A percentile compares a stretch with the other conserved stretches of the same genome.
These are phyloP conservation scores for Aspergillus hortae DNA, from an alignment of 2,329 filamentous ascomycete species.

Conservation along the genomic window DNA sequence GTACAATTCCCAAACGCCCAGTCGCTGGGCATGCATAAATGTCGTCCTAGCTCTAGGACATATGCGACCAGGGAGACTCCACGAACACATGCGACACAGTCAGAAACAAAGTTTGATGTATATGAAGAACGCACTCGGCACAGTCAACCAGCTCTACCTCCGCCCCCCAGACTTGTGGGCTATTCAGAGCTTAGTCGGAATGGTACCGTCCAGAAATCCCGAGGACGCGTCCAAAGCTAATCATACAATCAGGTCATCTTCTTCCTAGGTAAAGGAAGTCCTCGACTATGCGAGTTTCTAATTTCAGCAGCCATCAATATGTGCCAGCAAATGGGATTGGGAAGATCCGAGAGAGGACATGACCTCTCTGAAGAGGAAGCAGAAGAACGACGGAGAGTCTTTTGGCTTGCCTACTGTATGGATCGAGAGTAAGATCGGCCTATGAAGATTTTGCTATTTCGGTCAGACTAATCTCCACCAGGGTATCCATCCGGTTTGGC, in stretches of 20 bases:
- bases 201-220: constrained; percentile 4
- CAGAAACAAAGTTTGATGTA: constrained; percentile 14
- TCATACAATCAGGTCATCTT: constrained; percentile 5
- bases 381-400: constrained; percentile 10
- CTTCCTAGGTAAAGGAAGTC: constrained; percentile 10
- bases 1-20: constrained; percentile 1
- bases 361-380: constrained; percentile 2
- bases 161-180: constrained; percentile 13
- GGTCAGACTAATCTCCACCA: constrained; percentile 3
- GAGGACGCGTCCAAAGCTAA: not conserved
- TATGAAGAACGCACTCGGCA: constrained; percentile 14
- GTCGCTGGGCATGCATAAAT: constrained; percentile 14
- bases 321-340: constrained; percentile 12
- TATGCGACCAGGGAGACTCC: constrained; percentile 6
- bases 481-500: constrained; percentile 15
- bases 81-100: constrained; percentile 1
- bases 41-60: constrained; percentile 13
- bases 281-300: constrained; percentile 12
- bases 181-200: constrained; percentile 12
- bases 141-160: constrained; percentile 12
- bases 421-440: constrained; percentile 14
- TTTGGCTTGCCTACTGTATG: constrained; percentile 16
- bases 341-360: not conserved
- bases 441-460: too few species aligned
- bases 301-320: constrained; percentile 13